Evolutionary conservation across 805 yeast genomes (phyloP).

Genomic region (Metschnikowia matae): DNA sequence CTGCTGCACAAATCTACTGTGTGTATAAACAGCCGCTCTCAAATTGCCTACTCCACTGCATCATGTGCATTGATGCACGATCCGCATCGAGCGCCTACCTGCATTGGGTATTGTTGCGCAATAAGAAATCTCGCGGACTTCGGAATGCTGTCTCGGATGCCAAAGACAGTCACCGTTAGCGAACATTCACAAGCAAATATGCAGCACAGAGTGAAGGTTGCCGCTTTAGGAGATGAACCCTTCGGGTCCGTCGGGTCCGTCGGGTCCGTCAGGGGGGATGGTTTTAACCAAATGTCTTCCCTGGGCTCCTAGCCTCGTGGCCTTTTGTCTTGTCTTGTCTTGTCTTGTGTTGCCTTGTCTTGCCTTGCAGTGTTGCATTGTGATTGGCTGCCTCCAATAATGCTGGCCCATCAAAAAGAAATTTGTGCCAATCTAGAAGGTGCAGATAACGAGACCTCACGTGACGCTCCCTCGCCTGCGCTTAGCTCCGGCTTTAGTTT

Average conservation of each 20-base stretch:
- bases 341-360: no score
- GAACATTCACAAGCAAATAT: not conserved
- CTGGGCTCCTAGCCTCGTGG: no score
- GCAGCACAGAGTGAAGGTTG: not conserved
- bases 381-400: not conserved
- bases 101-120: not conserved
- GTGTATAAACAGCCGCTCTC: not conserved
- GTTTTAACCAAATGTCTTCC: no score
- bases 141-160: not conserved
- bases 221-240: not conserved
- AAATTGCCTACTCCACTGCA: conserved; percentile 1
- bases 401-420: not conserved
- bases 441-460: conserved; percentile 1
- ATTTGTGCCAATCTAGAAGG: not conserved
- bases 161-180: not conserved
- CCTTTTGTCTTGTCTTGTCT: not conserved
- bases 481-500: not conserved
- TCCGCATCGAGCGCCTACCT: not conserved
- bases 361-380: not conserved
- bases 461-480: not conserved
- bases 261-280: not conserved
- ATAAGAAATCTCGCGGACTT: not conserved
- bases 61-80: not conserved
- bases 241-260: not conserved
- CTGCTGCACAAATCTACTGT: not conserved